Percentiles rank a stretch among this genome's conserved stretches.
Conservation (phyloP, 2,329 filamentous ascomycete genomes). For the Cladosporium austrohemisphaericum region DNA sequence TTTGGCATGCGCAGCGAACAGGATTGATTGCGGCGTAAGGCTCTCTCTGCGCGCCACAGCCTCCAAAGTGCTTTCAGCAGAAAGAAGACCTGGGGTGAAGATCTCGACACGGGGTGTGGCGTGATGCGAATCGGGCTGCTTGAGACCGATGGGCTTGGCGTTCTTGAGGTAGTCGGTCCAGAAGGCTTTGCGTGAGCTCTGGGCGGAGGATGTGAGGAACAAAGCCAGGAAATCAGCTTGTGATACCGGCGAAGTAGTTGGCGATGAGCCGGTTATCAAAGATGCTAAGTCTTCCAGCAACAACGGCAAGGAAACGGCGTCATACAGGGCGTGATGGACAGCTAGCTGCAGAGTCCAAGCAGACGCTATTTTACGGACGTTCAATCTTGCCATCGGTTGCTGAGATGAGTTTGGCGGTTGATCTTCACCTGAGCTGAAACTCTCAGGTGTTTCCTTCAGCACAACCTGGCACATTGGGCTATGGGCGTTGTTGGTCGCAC, state of each 20-base stretch:
- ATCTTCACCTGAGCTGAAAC: conserved; percentile 28
- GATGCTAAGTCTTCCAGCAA: conserved; percentile 54
- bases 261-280: conserved; percentile 34
- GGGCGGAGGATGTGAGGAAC: conserved; percentile 17
- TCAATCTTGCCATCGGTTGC: conserved; percentile 26
- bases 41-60: conserved; percentile 48
- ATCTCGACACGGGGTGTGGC: conserved; percentile 36
- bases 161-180: conserved; percentile 49
- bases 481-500: conserved; percentile 46
- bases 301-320: conserved; percentile 70
- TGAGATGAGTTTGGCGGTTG: conserved; percentile 11
- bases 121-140: conserved; percentile 17
- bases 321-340: conserved; percentile 86
- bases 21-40: conserved; percentile 67
- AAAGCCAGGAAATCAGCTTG: conserved; percentile 43
- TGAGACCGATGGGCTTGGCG: conserved; percentile 19
- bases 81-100: conserved; percentile 50
- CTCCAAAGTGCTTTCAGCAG: conserved; percentile 41
- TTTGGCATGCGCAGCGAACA: conserved; percentile 69
- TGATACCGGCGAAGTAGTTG: conserved; percentile 18
- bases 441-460: conserved; percentile 39
- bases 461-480: conserved; percentile 63
- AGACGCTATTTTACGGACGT: conserved; percentile 16
- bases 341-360: conserved; percentile 38
- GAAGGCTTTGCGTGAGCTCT: conserved; percentile 40